Evolutionary conservation across 1,284 basidiomycete species (phyloP), one percentile per base, ranked within the genome.

Genomic region (Ceratobasidium sp.): DNA sequence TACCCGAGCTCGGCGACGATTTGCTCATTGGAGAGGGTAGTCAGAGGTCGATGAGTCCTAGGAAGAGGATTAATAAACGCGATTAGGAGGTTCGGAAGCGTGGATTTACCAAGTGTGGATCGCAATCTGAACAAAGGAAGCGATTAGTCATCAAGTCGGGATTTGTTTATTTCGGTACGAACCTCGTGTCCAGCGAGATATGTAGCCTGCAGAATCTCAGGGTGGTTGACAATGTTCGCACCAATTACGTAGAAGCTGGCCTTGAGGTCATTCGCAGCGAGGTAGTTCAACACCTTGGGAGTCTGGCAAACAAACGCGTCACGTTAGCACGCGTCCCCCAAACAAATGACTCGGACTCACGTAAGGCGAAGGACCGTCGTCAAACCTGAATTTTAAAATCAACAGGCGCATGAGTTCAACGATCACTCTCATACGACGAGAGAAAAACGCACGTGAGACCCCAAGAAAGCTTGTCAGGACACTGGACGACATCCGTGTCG

Each of bases 1-100:
- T 94, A 98, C 58, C 93, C 95, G 61, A 98, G 86, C 82, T 98
- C 96, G 32, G 95, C 95, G 26, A 98, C 94, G 74, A 98, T 88
- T 83, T 98, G 85, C 79, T 89, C 90, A 79, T 90, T 98, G 55
- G 93, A 90, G 75, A 96, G 85, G 44, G 89, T 73, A 1, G 75
- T 73, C 41, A 70, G 26, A 38, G 58, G 67, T 14, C 55, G 55
- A 38, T 70, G 67, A 1, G 67, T 75, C 69, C 49, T 70, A 44
- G 26, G 21, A 30, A 26, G 16, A 41, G 35, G 3, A 38, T 73
- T 58, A 52, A n/a, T 21, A 18, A 14, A 43, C 13, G 49, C n/a
- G n/a, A n/a, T n/a, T n/a, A n/a, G n/a, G n/a, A n/a, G n/a, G n/a
- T n/a, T n/a, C n/a, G n/a, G n/a, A n/a, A n/a, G n/a, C n/a, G n/a